phyloP scores from a whole-genome alignment of 768 basidiomycete genomes.

The Tulasnella sp. region DNA sequence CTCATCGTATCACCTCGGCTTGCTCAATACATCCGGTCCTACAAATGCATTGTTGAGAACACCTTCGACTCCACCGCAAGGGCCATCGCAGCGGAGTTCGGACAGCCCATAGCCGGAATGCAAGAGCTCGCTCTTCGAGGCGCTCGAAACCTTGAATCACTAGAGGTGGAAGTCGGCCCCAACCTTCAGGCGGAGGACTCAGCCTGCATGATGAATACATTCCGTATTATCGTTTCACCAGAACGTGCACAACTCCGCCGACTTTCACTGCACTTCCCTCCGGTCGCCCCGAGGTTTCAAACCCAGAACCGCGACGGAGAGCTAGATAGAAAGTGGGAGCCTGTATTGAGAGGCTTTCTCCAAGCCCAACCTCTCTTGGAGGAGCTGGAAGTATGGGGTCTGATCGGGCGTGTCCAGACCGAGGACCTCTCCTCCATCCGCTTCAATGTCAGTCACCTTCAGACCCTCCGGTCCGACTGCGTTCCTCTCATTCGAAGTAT shows the following conservation, averaged over 20 bases:
- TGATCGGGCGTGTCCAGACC: background rate
- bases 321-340: background rate
- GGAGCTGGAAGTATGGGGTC: background rate
- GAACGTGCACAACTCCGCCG: background rate
- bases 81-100: background rate
- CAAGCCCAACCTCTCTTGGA: background rate
- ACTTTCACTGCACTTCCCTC: background rate
- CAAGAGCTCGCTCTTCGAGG: background rate
- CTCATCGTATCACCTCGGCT: background rate
- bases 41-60: background rate
- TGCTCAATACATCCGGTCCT: background rate
- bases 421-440: background rate
- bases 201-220: background rate
- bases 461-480: background rate
- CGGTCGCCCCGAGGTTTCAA: background rate
- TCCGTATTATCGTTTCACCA: background rate
- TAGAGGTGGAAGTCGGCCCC: background rate
- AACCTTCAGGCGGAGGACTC: background rate
- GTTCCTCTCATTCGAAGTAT: background rate
- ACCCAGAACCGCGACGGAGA: background rate
- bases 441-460: background rate
- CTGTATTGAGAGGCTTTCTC: background rate
- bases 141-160: background rate
- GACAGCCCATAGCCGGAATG: background rate
- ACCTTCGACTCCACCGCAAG: background rate